phyloP scores from a whole-genome alignment of 129 eudicot species.

The Calendula officinalis region DNA sequence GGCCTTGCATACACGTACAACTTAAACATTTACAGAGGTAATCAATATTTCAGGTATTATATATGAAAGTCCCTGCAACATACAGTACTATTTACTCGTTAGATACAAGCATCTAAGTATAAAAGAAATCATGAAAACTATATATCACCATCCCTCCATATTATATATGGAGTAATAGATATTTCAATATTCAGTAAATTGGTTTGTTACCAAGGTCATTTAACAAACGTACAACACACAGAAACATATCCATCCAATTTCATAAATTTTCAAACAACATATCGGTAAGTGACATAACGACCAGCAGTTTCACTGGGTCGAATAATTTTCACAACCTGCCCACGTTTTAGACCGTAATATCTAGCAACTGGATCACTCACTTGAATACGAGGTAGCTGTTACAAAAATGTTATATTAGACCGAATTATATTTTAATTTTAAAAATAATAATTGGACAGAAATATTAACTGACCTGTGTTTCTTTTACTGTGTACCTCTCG shows the following conservation, averaged over 20 bases:
- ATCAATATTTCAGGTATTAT: too few species aligned
- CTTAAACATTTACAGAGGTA: too few species aligned
- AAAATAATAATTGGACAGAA: background rate
- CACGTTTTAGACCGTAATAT: conserved; percentile 80
- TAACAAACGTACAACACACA: conserved; percentile 7
- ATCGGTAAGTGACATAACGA: conserved; percentile 79
- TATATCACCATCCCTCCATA: too few species aligned
- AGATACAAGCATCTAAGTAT: too few species aligned
- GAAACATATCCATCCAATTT: background rate
- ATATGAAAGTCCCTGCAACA: too few species aligned
- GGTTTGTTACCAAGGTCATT: conserved; percentile 10
- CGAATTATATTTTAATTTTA: background rate
- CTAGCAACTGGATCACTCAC: conserved; percentile 78
- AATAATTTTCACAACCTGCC: conserved; percentile 79
- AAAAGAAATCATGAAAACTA: too few species aligned
- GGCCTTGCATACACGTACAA: too few species aligned
- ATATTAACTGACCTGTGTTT: conserved; percentile 55
- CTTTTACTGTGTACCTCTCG: conserved; percentile 86
- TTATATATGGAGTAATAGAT: too few species aligned
- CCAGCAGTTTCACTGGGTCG: conserved; percentile 94
- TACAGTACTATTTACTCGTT: too few species aligned
- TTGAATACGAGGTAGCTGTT: conserved; percentile 84
- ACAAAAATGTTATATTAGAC: conserved; percentile 1
- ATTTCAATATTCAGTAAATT: background rate
- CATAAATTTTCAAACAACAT: conserved; percentile 47